A percentile compares a stretch with the other conserved stretches of the same genome.
phyloP scores from a whole-genome alignment of 1,139 yeast genomes.

The Hansenula anomala region DNA sequence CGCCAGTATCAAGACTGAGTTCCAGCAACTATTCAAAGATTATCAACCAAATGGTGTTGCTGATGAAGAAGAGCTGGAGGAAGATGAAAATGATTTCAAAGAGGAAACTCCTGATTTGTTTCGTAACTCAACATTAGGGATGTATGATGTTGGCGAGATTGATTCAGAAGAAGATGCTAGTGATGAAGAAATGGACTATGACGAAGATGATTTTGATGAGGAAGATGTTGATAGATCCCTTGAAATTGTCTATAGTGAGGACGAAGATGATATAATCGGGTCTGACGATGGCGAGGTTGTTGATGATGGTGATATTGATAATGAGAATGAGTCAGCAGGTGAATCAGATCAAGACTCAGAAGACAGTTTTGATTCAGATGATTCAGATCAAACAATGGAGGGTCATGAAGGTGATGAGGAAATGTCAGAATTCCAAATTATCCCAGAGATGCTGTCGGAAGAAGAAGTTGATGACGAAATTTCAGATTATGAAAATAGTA shows the following conservation, averaged over 20 bases:
- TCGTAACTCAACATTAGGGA: conserved; percentile 84
- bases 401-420: conserved; percentile 18
- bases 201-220: conserved; percentile 34
- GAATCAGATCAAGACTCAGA: conserved; percentile 3
- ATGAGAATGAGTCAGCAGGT: conserved; percentile 6
- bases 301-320: conserved; percentile 6
- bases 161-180: conserved; percentile 55
- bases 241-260: conserved; percentile 39
- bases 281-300: conserved; percentile 14
- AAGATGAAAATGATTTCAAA: conserved; percentile 52
- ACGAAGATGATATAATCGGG: conserved; percentile 19
- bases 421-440: conserved; percentile 17
- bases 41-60: conserved; percentile 43
- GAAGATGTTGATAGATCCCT: conserved; percentile 32
- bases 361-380: background rate
- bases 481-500: conserved; percentile 14
- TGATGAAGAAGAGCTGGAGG: conserved; percentile 59
- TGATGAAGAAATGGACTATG: conserved; percentile 37
- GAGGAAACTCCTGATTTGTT: conserved; percentile 84
- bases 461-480: conserved; percentile 25
- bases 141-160: conserved; percentile 82
- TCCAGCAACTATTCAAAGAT: conserved; percentile 52
- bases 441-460: conserved; percentile 26
- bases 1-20: conserved; percentile 57
- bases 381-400: conserved; percentile 19